Conservation (phyloP, 495 filamentous ascomycete species). For the Neurospora intermedia region DNA sequence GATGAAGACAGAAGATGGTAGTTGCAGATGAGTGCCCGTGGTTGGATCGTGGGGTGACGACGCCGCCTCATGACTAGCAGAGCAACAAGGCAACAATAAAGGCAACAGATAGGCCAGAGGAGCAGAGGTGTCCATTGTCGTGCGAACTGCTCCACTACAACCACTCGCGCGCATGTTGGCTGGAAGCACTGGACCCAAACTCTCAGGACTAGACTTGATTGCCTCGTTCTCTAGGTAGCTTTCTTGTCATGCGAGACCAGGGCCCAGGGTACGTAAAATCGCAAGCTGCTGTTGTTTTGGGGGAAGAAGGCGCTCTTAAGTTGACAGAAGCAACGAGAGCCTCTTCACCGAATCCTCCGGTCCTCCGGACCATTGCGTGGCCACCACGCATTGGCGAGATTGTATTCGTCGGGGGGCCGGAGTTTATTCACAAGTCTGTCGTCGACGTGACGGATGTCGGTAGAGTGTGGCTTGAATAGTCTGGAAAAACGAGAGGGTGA, state of each 20-base stretch:
- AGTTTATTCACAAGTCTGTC: neutral
- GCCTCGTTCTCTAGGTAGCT: neutral
- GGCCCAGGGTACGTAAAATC: neutral
- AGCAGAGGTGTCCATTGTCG: neutral
- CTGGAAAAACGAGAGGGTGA: neutral
- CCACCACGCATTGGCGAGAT: slow-evolving; percentile 8
- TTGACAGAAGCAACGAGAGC: neutral
- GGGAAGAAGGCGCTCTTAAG: neutral
- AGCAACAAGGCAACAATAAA: neutral
- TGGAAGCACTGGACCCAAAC: neutral
- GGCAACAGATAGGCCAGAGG: neutral
- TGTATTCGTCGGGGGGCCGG: neutral
- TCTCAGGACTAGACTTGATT: too few relatives aligned
- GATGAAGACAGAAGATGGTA: neutral
- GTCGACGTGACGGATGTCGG: neutral
- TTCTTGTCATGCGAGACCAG: neutral
- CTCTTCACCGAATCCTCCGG: slow-evolving; percentile 3
- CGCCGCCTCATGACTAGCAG: neutral
- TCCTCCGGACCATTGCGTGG: slow-evolving; percentile 4
- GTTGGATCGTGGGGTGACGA: neutral
- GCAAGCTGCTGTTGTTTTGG: neutral
- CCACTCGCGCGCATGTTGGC: neutral
- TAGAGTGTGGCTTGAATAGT: neutral
- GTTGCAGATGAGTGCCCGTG: neutral
- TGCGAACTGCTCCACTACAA: neutral